phyloP scores from a whole-genome alignment of 768 basidiomycete species.

The Suillus weaverae region DNA sequence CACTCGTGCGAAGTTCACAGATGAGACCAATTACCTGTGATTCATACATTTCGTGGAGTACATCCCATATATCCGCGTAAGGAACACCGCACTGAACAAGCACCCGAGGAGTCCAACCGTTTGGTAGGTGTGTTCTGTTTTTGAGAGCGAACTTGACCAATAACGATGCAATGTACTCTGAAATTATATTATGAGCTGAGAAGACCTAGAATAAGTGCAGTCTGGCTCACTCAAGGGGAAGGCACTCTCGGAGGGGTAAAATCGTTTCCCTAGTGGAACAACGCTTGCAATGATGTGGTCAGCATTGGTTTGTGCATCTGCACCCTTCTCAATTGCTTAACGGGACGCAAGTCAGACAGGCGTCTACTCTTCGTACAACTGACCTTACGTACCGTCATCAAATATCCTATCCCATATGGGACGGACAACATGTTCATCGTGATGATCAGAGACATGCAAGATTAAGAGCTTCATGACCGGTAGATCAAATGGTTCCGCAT shows the following conservation, averaged over 20 bases:
- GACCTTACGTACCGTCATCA: slow-evolving; percentile 59
- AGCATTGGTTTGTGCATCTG: slow-evolving; percentile 53
- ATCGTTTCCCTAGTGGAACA: slow-evolving; percentile 75
- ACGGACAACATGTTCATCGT: slow-evolving; percentile 76
- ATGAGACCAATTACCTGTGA: slow-evolving; percentile 61
- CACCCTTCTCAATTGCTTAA: slow-evolving; percentile 56
- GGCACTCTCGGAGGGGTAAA: slow-evolving; percentile 88
- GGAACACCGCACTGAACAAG: slow-evolving; percentile 82
- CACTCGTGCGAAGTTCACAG: slow-evolving; percentile 2
- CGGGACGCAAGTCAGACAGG: slow-evolving; percentile 5
- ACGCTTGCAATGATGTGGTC: slow-evolving; percentile 66
- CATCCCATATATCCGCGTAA: slow-evolving; percentile 80
- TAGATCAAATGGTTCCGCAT: slow-evolving; percentile 84
- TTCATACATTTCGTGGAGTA: slow-evolving; percentile 84
- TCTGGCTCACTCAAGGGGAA: slow-evolving; percentile 76
- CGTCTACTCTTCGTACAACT: neutral
- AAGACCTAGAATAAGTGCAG: neutral
- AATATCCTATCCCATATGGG: slow-evolving; percentile 91
- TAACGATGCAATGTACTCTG: slow-evolving; percentile 75
- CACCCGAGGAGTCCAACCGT: slow-evolving; percentile 82
- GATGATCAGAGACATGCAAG: slow-evolving; percentile 91
- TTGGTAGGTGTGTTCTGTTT: slow-evolving; percentile 54
- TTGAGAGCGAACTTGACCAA: slow-evolving; percentile 73
- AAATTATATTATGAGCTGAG: neutral
- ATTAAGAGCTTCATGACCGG: slow-evolving; percentile 85